Evolutionary conservation across 140 eudicot genomes (phyloP).

Genomic region (Eryngium alpinum): DNA sequence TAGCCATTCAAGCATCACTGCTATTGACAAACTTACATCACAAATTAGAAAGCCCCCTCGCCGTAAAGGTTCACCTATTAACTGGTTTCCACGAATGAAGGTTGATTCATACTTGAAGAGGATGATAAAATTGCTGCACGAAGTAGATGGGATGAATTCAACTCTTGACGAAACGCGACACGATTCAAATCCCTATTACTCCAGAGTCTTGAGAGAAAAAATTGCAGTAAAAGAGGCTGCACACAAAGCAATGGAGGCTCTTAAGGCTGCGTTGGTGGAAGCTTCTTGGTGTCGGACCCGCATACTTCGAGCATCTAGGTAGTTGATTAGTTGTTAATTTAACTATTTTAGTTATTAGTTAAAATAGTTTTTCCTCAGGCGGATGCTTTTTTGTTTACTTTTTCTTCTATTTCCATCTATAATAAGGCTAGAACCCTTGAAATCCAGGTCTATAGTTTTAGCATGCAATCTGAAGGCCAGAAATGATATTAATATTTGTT

Average conservation of each 20-base stretch:
- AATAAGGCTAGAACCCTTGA: neutral
- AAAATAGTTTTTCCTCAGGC: neutral
- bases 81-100: constrained; percentile 93
- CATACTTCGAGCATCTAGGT: constrained; percentile 83
- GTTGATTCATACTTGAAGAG: constrained; percentile 78
- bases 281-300: constrained; percentile 98
- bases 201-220: constrained; percentile 69
- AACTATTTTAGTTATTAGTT: neutral
- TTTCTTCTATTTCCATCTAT: neutral
- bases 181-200: constrained; percentile 90
- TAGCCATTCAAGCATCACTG: constrained; percentile 36
- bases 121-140: constrained; percentile 76
- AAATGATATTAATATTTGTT: neutral
- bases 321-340: constrained; percentile 1
- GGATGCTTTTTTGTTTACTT: neutral
- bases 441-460: neutral
- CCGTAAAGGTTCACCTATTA: constrained; percentile 76
- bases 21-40: constrained; percentile 50
- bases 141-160: constrained; percentile 83
- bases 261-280: constrained; percentile 92
- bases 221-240: constrained; percentile 91
- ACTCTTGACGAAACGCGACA: constrained; percentile 89
- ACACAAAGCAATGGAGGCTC: constrained; percentile 70
- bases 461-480: neutral
- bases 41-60: constrained; percentile 74